Percentiles rank a stretch among this genome's conserved stretches.
Evolutionary conservation across 805 yeast genomes (phyloP).

Genomic region (Henningerozyma blattae): DNA sequence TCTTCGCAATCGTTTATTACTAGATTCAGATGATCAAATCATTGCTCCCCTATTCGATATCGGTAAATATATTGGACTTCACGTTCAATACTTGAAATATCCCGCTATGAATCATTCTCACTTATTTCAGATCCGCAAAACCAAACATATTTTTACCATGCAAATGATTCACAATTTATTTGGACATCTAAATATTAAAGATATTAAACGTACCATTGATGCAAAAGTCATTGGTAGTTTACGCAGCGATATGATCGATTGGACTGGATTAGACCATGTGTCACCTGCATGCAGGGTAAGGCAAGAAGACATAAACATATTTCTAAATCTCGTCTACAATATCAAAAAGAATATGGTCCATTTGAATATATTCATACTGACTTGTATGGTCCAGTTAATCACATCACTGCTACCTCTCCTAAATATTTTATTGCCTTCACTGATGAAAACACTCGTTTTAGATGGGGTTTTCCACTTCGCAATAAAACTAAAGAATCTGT

Average conservation of each 20-base stretch:
- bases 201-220: not conserved
- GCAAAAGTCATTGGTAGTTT: not conserved
- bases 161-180: not conserved
- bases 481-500: slow-evolving; percentile 1
- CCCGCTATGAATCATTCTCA: no score
- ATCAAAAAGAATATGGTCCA: slow-evolving; percentile 3
- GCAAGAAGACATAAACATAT: slow-evolving; percentile 3
- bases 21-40: no score
- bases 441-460: slow-evolving; percentile 5
- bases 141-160: not conserved
- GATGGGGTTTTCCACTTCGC: slow-evolving; percentile 4
- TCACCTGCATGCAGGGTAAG: slow-evolving; percentile 4
- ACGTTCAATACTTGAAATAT: no score
- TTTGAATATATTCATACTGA: slow-evolving; percentile 5
- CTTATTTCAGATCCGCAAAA: no score
- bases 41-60: no score
- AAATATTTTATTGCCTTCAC: slow-evolving; percentile 5
- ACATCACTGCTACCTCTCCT: slow-evolving; percentile 1
- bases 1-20: no score
- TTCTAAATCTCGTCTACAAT: slow-evolving; percentile 2
- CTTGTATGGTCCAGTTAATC: slow-evolving; percentile 5
- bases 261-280: slow-evolving; percentile 2
- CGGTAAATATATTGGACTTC: no score
- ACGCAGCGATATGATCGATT: not conserved
- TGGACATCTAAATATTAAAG: not conserved